These are phyloP conservation scores for Smithsoniella earleae DNA, from an alignment of 163 green algal genomes.

Conservation along the genomic window DNA sequence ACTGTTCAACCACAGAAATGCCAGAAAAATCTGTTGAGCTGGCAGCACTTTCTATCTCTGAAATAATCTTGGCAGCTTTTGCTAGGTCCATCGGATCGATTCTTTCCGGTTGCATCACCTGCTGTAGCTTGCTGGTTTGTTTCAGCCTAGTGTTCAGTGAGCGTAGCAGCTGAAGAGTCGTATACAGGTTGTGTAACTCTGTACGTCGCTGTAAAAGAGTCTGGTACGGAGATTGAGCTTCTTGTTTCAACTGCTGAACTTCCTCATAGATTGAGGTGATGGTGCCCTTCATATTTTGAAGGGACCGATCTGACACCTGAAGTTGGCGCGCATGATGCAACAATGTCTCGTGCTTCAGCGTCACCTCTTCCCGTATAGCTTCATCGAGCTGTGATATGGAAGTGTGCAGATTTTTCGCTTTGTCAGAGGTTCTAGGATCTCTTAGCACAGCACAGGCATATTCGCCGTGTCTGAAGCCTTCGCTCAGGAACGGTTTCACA, in stretches of 20 bases:
- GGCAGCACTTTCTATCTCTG: conserved; percentile 57
- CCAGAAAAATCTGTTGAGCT: conserved; percentile 53
- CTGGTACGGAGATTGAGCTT: conserved; percentile 8
- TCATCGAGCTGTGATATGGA: background rate
- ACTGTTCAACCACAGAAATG: conserved; percentile 57
- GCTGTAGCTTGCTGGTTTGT: conserved; percentile 32
- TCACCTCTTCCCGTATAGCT: conserved; percentile 19
- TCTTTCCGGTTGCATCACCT: conserved; percentile 12
- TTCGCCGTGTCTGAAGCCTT: background rate
- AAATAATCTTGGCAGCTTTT: conserved; percentile 79
- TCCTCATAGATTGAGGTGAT: conserved; percentile 22
- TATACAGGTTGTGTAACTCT: background rate
- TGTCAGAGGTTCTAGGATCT: conserved; percentile 7
- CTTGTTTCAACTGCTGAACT: conserved; percentile 11
- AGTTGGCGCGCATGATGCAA: background rate
- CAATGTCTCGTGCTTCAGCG: background rate
- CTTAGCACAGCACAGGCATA: conserved; percentile 26
- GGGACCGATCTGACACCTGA: conserved; percentile 23
- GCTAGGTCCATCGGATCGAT: conserved; percentile 56
- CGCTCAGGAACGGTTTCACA: background rate
- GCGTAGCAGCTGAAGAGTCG: conserved; percentile 12
- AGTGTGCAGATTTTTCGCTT: conserved; percentile 4
- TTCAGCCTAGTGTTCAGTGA: conserved; percentile 1
- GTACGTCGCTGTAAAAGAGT: background rate
- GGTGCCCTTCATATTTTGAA: conserved; percentile 23